Evolutionary conservation across 306 rosid genomes (phyloP).

Genomic region (Sindora glabra): DNA sequence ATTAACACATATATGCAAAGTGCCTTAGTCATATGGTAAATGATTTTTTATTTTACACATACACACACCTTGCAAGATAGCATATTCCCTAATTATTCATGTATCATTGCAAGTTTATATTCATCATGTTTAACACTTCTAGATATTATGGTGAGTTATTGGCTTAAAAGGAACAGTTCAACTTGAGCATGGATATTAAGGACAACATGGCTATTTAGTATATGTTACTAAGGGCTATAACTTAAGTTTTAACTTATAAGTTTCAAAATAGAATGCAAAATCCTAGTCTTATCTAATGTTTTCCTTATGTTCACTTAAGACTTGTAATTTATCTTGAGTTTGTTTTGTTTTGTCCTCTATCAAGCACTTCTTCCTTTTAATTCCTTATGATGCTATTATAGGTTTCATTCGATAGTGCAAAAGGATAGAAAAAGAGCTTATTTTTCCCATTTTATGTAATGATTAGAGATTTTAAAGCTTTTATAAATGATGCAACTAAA

Average conservation of each 20-base stretch:
- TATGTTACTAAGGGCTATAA: neutral
- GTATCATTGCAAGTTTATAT: conserved; percentile 3
- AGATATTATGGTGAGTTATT: conserved; percentile 86
- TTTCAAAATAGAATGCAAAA: too few species aligned
- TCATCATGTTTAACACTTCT: conserved; percentile 13
- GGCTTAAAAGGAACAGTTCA: conserved; percentile 81
- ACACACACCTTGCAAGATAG: neutral
- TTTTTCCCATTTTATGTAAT: conserved; percentile 89
- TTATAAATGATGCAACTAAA: conserved; percentile 53
- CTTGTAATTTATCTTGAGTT: neutral
- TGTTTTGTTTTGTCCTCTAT: conserved; percentile 9
- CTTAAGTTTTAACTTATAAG: too few species aligned
- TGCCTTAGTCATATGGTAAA: conserved; percentile 77
- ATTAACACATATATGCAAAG: too few species aligned
- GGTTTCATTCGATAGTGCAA: conserved; percentile 48
- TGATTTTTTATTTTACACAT: conserved; percentile 13
- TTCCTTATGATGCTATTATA: conserved; percentile 19
- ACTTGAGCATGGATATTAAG: conserved; percentile 81
- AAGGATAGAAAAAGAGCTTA: conserved; percentile 50
- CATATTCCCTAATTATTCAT: conserved; percentile 10
- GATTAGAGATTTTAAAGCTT: conserved; percentile 66
- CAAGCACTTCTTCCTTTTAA: neutral
- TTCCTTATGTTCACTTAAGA: neutral
- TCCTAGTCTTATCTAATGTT: neutral
- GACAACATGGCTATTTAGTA: conserved; percentile 80